Evolutionary conservation across 2,329 filamentous ascomycete species (phyloP).

Genomic region (Dactylellina sp.): DNA sequence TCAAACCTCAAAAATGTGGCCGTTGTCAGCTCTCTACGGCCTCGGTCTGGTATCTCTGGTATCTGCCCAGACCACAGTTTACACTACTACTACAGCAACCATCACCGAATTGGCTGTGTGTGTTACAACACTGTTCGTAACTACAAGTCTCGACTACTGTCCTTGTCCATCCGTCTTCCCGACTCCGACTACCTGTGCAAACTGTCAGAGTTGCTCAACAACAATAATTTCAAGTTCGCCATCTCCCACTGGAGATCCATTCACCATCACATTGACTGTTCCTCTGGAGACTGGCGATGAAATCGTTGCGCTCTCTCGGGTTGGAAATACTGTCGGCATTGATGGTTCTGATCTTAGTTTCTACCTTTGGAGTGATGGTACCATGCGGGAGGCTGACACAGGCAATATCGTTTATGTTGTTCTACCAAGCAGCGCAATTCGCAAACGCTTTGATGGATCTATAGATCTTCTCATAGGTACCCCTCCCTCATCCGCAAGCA

Average conservation of each 20-base stretch:
- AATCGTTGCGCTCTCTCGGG: slow-evolving; percentile 36
- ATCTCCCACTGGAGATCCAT: slow-evolving; percentile 12
- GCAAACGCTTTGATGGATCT: slow-evolving; percentile 40
- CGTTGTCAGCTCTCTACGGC: not conserved
- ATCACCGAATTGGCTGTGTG: slow-evolving; percentile 41
- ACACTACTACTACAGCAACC: slow-evolving; percentile 23
- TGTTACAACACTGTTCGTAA: slow-evolving; percentile 32
- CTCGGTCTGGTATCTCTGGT: slow-evolving; percentile 2
- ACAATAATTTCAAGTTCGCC: slow-evolving; percentile 24
- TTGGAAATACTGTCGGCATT: slow-evolving; percentile 48
- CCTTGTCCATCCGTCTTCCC: slow-evolving; percentile 36
- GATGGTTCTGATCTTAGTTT: slow-evolving; percentile 32
- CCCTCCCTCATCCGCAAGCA: slow-evolving; percentile 9
- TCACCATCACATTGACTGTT: slow-evolving; percentile 44
- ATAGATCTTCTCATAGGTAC: slow-evolving; percentile 43
- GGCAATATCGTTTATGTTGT: slow-evolving; percentile 46
- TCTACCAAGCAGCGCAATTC: slow-evolving; percentile 24
- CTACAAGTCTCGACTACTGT: slow-evolving; percentile 27
- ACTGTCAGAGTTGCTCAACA: slow-evolving; percentile 30
- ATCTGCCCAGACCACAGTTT: slow-evolving; percentile 16
- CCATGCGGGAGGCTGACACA: slow-evolving; percentile 25
- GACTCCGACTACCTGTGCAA: slow-evolving; percentile 4
- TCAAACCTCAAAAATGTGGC: too few relatives aligned
- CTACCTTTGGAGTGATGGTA: slow-evolving; percentile 23
- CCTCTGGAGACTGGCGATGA: slow-evolving; percentile 28